Conservation (phyloP, 768 basidiomycete genomes). For the Lactarius hatsudake region DNA sequence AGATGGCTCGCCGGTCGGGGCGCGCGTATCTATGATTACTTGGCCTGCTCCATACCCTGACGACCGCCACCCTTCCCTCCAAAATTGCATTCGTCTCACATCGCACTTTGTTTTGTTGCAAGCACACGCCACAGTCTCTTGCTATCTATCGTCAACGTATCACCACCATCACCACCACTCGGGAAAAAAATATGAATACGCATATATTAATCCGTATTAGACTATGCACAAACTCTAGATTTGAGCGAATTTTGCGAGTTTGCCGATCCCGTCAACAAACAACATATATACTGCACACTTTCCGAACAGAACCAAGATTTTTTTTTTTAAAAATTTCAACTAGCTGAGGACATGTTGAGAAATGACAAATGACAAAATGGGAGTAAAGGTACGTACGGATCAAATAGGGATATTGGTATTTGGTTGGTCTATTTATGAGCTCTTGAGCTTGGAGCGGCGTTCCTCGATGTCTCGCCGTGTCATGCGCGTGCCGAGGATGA, state of each 20-base stretch:
- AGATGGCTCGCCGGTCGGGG: constrained; percentile 54
- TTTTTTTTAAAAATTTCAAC: neutral
- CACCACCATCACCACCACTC: constrained; percentile 18
- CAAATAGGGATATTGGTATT: neutral
- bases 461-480: constrained; percentile 62
- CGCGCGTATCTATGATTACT: constrained; percentile 45
- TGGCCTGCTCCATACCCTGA: neutral
- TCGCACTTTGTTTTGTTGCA: constrained; percentile 18
- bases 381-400: neutral
- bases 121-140: constrained; percentile 4
- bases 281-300: neutral
- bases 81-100: constrained; percentile 10
- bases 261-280: neutral
- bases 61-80: neutral
- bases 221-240: constrained; percentile 12
- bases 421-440: neutral
- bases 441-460: constrained; percentile 34
- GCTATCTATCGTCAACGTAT: constrained; percentile 8
- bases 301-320: neutral
- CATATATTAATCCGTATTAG: constrained; percentile 25
- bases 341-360: neutral
- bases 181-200: constrained; percentile 16
- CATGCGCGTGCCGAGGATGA: constrained; percentile 79
- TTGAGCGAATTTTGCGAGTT: neutral
- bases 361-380: neutral